These are phyloP conservation scores for Lentinus polychrous DNA, from an alignment of 1,284 basidiomycete species.

Conservation along the genomic window DNA sequence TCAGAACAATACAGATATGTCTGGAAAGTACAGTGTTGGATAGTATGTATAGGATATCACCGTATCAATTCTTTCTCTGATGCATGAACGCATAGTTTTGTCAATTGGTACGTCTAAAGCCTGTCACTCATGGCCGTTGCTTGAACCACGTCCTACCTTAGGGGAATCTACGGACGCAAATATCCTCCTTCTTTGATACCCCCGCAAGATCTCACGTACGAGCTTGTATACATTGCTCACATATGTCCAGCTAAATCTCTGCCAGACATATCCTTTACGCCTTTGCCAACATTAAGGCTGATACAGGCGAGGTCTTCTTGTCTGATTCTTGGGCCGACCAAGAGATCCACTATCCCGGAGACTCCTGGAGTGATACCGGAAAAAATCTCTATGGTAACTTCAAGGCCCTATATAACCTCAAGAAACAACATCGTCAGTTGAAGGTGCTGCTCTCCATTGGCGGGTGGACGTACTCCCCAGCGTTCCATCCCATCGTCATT, in stretches of 20 bases:
- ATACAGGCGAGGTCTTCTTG: slow-evolving; percentile 80
- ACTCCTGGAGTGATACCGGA: slow-evolving; percentile 84
- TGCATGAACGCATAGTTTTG: slow-evolving; percentile 42
- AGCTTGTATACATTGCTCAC: slow-evolving; percentile 14
- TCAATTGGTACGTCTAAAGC: slow-evolving; percentile 56
- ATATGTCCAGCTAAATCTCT: slow-evolving; percentile 7
- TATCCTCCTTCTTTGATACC: slow-evolving; percentile 81
- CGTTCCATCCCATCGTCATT: slow-evolving; percentile 71
- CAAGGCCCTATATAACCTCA: slow-evolving; percentile 86
- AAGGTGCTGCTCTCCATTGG: slow-evolving; percentile 86
- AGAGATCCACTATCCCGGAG: slow-evolving; percentile 79
- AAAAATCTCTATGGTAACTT: slow-evolving; percentile 92
- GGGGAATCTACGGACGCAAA: slow-evolving; percentile 95
- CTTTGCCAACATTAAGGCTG: slow-evolving; percentile 82
- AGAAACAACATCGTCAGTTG: slow-evolving; percentile 81
- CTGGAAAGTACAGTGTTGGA: slow-evolving; percentile 68
- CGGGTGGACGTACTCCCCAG: slow-evolving; percentile 85
- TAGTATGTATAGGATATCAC: slow-evolving; percentile 46
- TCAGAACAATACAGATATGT: slow-evolving; percentile 21
- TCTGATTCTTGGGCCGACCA: slow-evolving; percentile 94
- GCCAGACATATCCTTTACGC: slow-evolving; percentile 77
- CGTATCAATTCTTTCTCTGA: slow-evolving; percentile 7
- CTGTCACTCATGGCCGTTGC: background rate
- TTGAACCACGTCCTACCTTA: slow-evolving; percentile 23
- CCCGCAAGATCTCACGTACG: slow-evolving; percentile 76